Evolutionary conservation across 768 basidiomycete genomes (phyloP).

Genomic region (Leccinum ochraceum): DNA sequence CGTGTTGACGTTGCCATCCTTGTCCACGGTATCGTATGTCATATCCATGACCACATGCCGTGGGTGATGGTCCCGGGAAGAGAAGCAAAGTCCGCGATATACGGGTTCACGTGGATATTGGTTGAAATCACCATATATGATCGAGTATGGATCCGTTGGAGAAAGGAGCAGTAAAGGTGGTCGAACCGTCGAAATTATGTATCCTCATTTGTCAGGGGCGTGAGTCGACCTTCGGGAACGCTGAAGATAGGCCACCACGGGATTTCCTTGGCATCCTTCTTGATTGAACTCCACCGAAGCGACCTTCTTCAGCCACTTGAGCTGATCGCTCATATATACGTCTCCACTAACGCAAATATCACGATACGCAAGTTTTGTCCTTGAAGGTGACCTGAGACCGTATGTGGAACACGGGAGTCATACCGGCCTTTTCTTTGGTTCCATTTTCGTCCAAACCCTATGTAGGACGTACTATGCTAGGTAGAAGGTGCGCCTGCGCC

Average conservation of each 20-base stretch:
- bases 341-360: conserved; percentile 82
- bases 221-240: conserved; percentile 68
- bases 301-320: conserved; percentile 87
- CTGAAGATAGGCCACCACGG: conserved; percentile 89
- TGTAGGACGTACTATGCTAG: no score
- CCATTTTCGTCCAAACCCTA: no score
- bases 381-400: conserved; percentile 88
- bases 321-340: conserved; percentile 83
- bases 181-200: conserved; percentile 65
- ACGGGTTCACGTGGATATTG: conserved; percentile 97
- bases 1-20: conserved; percentile 94
- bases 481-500: no score
- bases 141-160: conserved; percentile 95
- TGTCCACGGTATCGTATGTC: conserved; percentile 96
- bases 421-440: no score
- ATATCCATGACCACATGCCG: conserved; percentile 99
- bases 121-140: conserved; percentile 97
- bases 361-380: conserved; percentile 80
- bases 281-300: conserved; percentile 85
- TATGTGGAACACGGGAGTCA: conserved; percentile 69
- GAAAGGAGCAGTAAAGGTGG: conserved; percentile 77
- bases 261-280: conserved; percentile 90
- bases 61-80: conserved; percentile 98
- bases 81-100: conserved; percentile 92
- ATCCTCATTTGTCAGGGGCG: conserved; percentile 85